Evolutionary conservation across 345 rosid species (phyloP).

Genomic region (Eucalyptus marginata): DNA sequence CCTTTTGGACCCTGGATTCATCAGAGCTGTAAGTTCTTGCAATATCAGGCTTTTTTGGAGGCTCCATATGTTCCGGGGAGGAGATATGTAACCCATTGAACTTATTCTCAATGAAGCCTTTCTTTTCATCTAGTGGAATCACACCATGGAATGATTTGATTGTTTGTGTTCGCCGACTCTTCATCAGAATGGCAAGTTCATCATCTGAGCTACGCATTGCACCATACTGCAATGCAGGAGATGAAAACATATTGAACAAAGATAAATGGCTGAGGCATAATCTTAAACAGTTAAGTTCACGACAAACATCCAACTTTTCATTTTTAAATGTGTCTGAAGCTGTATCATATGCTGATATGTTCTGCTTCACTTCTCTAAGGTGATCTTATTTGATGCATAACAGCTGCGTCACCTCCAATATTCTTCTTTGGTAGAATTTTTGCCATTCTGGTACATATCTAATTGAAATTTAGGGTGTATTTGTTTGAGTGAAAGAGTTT

Average conservation of each 20-base stretch:
- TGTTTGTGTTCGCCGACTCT: not conserved
- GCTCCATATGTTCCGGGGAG: not conserved
- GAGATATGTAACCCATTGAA: not conserved
- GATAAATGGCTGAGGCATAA: not conserved
- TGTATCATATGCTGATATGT: not conserved
- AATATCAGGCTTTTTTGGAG: not conserved
- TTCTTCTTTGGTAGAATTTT: not conserved
- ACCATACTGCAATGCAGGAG: not conserved
- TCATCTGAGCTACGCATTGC: not conserved
- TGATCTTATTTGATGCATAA: not conserved
- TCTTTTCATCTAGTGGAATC: not conserved
- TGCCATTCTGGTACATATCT: not conserved
- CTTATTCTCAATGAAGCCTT: not conserved
- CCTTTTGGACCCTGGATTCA: not conserved
- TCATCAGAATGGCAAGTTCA: not conserved
- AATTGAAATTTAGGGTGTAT: not conserved
- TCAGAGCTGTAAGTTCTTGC: not conserved
- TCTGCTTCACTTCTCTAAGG: not conserved
- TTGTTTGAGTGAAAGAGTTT: not conserved
- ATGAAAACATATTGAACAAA: not conserved
- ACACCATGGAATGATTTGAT: not conserved
- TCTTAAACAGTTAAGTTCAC: not conserved
- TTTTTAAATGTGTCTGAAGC: not conserved
- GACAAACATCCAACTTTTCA: not conserved
- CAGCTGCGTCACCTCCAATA: not conserved